phyloP scores from a whole-genome alignment of 2,329 filamentous ascomycete genomes.

The Neofusicoccum parvum region DNA sequence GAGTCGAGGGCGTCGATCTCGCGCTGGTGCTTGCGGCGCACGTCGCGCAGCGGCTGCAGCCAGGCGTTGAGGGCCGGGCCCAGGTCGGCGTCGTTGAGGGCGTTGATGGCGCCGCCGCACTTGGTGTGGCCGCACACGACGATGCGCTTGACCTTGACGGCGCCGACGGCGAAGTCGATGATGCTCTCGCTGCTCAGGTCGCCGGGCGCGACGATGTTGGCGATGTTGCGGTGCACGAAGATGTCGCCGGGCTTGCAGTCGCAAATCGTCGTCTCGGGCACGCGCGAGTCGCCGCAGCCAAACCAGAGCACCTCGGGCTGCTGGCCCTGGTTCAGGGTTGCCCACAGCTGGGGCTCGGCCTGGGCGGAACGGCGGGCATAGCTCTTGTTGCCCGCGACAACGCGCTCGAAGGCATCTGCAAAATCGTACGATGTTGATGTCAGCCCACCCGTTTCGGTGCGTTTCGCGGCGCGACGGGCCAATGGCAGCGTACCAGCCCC shows the following conservation, averaged over 20 bases:
- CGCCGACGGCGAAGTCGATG: conserved; percentile 75
- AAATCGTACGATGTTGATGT: conserved; percentile 20
- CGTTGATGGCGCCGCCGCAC: conserved; percentile 61
- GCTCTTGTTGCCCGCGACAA: conserved; percentile 68
- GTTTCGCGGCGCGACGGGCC: conserved; percentile 2
- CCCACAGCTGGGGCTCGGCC: conserved; percentile 72
- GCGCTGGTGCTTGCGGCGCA: conserved; percentile 56
- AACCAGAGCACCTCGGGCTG: conserved; percentile 74
- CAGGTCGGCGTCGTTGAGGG: conserved; percentile 58
- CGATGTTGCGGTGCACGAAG: conserved; percentile 89
- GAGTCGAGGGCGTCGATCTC: conserved; percentile 50
- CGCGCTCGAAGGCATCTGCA: conserved; percentile 61
- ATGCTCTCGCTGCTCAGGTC: conserved; percentile 77
- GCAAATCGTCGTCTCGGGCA: conserved; percentile 80
- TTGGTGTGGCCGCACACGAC: conserved; percentile 64
- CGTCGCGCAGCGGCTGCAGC: conserved; percentile 58
- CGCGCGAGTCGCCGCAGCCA: conserved; percentile 83
- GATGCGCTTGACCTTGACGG: conserved; percentile 68
- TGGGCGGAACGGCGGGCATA: conserved; percentile 68
- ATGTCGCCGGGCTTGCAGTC: conserved; percentile 80
- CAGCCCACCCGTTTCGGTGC: conserved; percentile 9
- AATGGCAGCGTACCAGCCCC: conserved; percentile 18
- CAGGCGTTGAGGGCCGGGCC: conserved; percentile 62
- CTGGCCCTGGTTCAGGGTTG: conserved; percentile 68
- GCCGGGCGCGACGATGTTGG: conserved; percentile 74